Evolutionary conservation across 2,329 filamentous ascomycete genomes (phyloP), one percentile per base, ranked within the genome.

Genomic region (Microascus cirrosus): DNA sequence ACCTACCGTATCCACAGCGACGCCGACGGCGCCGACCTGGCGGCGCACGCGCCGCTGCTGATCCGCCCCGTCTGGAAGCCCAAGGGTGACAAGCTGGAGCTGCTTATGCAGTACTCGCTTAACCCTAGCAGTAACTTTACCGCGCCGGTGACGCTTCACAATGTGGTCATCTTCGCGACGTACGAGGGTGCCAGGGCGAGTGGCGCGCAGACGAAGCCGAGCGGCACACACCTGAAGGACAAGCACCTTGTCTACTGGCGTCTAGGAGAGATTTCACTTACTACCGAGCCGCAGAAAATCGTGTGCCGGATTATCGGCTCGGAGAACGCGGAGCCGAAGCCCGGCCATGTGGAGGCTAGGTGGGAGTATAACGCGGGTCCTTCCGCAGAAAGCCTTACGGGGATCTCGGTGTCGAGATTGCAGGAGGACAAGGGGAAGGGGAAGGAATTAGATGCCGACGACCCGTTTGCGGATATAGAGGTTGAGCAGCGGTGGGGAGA

Each of bases 1-100:
- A 95, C 94, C 60, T 99, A 97, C 71, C 89, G 92, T 65, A 77
- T 96, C 12, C 89, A 94, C 34, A 85, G 91, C 35, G 77, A 82
- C 20, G 65, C 71, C 48, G 76, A 81, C n/a, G 64, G 71, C 5
- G 61, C 71, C 1, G 62, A 70, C 2, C 70, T 80, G 5, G 72
- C 71, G 6, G 67, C 74, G 3, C 85, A 89, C 64, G 86, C 87
- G 12, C 91, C 92, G 0, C 74, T 96, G 13, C 74, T 87, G 18
- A 74, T 96, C 53, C 83, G 81, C 22, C 86, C 90, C 3, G 80
- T 79, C 1, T 96, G 92, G 91, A 95, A 93, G 68, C 77, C 89
- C 1, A 86, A 94, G 65, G 82, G 88, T 51, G 86, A 87, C 61
- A 93, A 96, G 71, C 82, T 93, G n/a, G 92, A 89, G 48, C 82